Evolutionary conservation across 2,329 filamentous ascomycete species (phyloP), one percentile per base, ranked within the genome.

Genomic region (Chaetomiaceae sp.): DNA sequence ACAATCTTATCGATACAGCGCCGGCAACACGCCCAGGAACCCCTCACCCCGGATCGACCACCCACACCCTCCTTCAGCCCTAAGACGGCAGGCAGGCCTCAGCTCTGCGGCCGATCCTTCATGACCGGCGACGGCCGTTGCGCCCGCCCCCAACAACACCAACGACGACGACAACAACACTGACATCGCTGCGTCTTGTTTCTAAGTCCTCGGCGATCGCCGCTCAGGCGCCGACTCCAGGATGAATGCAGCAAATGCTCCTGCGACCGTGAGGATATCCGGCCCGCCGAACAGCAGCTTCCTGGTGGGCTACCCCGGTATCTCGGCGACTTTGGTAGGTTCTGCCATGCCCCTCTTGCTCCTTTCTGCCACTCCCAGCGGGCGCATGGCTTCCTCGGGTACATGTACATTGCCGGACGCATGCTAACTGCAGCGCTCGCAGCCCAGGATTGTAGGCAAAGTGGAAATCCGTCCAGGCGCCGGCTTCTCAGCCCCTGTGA

Each of bases 251-350:
- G 27, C 46, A 49, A 60, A 61, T 53, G 54, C 53, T 21, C 56
- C 61, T 33, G 66, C 66, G 49, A 65, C 88, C 71, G 93, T 99
- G 75, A 87, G 93, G 79, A 90, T 99, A 73, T 95, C 90, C 61
- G 93, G 93, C 67, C 91, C 91, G 67, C 91, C 93, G 62, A 99
- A 99, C 73, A 93, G 89, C 73, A 93, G 88, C 73, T 96, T 96
- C 68, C 79, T 97, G 58, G 89, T 97, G 62, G 93, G 93, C 62
- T 99, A 97, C 70, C 93, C 93, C 50, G 93, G 93, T 62, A 97
- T 99, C 70, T 96, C 92, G 50, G 93, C 93, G 64, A 99, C 93
- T 33, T 72, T 96, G 81, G 91, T 96, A 79, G 73, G 89, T 82
- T 41, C 50, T 30, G 35, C 48, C 45, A 50, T 47, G 49, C 33